Evolutionary conservation across 2,329 filamentous ascomycete genomes (phyloP).

Genomic region (Cephalotrichum gorgonifer): DNA sequence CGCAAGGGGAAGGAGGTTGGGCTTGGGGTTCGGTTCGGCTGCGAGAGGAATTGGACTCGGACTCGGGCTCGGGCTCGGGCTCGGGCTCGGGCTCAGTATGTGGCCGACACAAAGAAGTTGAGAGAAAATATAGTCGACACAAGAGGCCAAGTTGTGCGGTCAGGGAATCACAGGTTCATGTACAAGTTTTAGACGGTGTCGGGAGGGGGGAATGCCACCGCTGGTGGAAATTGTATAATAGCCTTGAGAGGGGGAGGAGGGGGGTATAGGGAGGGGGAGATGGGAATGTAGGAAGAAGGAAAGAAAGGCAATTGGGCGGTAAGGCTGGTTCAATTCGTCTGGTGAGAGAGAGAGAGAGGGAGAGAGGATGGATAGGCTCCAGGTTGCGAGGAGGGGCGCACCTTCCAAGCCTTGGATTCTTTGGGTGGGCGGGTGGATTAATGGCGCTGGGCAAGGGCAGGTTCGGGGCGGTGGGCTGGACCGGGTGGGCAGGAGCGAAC

Average conservation of each 20-base stretch:
- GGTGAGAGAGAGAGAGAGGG: neutral
- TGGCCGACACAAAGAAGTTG: too few relatives aligned
- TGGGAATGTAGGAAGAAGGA: neutral
- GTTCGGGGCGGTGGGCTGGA: neutral
- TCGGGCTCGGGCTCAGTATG: too few relatives aligned
- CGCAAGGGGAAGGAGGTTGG: too few relatives aligned
- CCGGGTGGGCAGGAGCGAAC: neutral
- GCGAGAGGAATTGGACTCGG: neutral
- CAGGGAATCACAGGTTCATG: neutral
- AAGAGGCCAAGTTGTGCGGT: neutral
- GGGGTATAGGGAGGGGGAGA: too few relatives aligned
- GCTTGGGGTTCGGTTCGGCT: neutral
- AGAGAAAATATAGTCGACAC: neutral
- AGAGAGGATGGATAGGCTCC: neutral
- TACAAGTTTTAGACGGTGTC: neutral
- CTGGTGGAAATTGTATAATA: neutral
- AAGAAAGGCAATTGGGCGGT: neutral
- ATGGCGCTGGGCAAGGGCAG: neutral
- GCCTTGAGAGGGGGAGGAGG: neutral
- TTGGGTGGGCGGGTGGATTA: neutral
- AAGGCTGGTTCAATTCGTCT: slow-evolving; percentile 2
- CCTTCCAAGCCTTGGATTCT: neutral
- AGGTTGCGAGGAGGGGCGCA: neutral
- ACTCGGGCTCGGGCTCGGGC: too few relatives aligned
- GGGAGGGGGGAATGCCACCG: neutral